These are phyloP conservation scores for Melanogaster broomeanus DNA, from an alignment of 768 basidiomycete species.

Conservation along the genomic window DNA sequence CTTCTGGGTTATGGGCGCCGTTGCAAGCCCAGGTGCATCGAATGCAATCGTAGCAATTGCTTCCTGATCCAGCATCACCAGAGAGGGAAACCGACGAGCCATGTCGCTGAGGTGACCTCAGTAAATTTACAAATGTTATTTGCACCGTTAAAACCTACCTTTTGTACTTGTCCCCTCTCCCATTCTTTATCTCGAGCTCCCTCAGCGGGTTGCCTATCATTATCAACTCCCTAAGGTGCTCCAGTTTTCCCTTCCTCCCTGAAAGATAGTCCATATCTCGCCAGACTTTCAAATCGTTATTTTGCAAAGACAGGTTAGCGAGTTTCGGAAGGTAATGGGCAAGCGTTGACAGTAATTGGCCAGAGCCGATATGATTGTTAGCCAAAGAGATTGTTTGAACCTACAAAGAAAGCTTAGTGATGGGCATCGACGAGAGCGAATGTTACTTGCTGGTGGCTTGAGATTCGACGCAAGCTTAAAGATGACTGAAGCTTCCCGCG, in stretches of 20 bases:
- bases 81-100: constrained; percentile 73
- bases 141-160: constrained; percentile 46
- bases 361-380: constrained; percentile 66
- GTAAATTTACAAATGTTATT: neutral
- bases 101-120: constrained; percentile 59
- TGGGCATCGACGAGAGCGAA: neutral
- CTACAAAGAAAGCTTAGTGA: constrained; percentile 32
- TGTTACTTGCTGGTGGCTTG: constrained; percentile 61
- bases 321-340: constrained; percentile 77
- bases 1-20: constrained; percentile 36
- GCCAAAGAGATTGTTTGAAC: constrained; percentile 85
- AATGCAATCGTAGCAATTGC: constrained; percentile 77
- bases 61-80: constrained; percentile 84
- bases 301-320: constrained; percentile 77
- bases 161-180: constrained; percentile 64
- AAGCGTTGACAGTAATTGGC: constrained; percentile 60
- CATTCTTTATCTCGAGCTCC: constrained; percentile 56
- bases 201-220: constrained; percentile 76
- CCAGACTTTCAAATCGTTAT: constrained; percentile 69
- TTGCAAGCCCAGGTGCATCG: constrained; percentile 62
- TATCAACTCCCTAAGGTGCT: constrained; percentile 70
- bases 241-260: constrained; percentile 56
- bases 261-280: constrained; percentile 71
- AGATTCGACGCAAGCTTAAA: constrained; percentile 85
- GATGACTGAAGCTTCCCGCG: constrained; percentile 75